phyloP scores from a whole-genome alignment of 2,329 filamentous ascomycete species.

The Metarhizium robertsii region DNA sequence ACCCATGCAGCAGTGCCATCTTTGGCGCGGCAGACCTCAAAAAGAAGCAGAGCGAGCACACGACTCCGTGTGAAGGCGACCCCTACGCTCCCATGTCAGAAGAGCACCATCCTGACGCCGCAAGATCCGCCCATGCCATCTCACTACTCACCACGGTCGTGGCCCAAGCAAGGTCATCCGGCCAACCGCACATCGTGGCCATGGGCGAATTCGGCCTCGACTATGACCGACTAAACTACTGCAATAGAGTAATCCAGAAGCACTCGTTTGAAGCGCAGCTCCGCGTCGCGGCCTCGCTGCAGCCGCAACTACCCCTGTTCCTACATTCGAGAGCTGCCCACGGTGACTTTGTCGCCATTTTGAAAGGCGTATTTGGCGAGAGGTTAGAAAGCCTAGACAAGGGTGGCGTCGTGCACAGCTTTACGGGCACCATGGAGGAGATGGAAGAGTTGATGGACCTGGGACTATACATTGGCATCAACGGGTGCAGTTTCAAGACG shows the following conservation, averaged over 20 bases:
- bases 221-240: conserved; percentile 84
- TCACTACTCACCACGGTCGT: conserved; percentile 56
- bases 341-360: conserved; percentile 67
- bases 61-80: conserved; percentile 44
- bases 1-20: conserved; percentile 77
- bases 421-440: conserved; percentile 80
- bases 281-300: conserved; percentile 57
- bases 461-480: conserved; percentile 87
- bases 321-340: conserved; percentile 85
- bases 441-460: conserved; percentile 71
- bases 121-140: conserved; percentile 41
- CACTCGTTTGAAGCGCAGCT: conserved; percentile 81
- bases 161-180: conserved; percentile 39
- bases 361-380: conserved; percentile 49
- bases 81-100: conserved; percentile 37
- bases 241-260: conserved; percentile 67
- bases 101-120: conserved; percentile 34
- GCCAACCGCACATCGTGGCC: conserved; percentile 49
- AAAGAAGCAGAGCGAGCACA: conserved; percentile 29
- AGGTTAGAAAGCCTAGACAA: conserved; percentile 58
- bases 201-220: conserved; percentile 95
- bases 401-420: conserved; percentile 84
- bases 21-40: conserved; percentile 53
- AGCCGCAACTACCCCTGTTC: conserved; percentile 77
- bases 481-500: conserved; percentile 94